Percentiles rank a stretch among this genome's conserved stretches.
Conservation (phyloP, 208 protist genomes). For the Trichomonas vaginalis region DNA sequence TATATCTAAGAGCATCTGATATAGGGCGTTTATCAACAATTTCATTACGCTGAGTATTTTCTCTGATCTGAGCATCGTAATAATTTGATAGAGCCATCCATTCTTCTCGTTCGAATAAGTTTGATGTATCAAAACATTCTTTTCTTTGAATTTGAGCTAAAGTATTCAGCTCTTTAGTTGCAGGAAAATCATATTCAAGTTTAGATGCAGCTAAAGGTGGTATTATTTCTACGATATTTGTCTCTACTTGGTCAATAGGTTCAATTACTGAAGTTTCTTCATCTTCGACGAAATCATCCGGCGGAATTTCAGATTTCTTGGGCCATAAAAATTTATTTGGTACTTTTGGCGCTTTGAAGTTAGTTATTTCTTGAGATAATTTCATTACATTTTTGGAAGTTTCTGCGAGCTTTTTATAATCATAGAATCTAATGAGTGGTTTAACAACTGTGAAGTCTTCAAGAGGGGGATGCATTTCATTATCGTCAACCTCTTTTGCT, state of each 20-base stretch:
- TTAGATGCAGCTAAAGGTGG: not conserved
- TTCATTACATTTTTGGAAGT: not conserved
- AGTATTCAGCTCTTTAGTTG: not conserved
- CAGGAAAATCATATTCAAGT: not conserved
- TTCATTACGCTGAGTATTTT: constrained; percentile 9
- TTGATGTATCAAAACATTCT: not conserved
- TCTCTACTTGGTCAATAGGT: not conserved
- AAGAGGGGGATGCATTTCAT: not conserved
- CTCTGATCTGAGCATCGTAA: not conserved
- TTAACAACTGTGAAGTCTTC: not conserved
- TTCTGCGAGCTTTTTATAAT: not conserved
- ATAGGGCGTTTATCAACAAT: not conserved
- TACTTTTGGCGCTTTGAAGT: not conserved
- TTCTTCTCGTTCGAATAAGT: not conserved
- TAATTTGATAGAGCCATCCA: not conserved
- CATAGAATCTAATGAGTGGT: not conserved
- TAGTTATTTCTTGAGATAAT: not conserved
- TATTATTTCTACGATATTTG: not conserved
- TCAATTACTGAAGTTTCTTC: not conserved
- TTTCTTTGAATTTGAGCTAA: not conserved
- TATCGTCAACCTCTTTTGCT: not conserved
- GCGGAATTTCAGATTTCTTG: not conserved
- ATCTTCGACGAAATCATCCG: not conserved
- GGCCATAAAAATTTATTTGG: not conserved
- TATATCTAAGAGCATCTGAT: not conserved